phyloP scores from a whole-genome alignment of 2,329 filamentous ascomycete genomes.

The Harringtonia aguacate region DNA sequence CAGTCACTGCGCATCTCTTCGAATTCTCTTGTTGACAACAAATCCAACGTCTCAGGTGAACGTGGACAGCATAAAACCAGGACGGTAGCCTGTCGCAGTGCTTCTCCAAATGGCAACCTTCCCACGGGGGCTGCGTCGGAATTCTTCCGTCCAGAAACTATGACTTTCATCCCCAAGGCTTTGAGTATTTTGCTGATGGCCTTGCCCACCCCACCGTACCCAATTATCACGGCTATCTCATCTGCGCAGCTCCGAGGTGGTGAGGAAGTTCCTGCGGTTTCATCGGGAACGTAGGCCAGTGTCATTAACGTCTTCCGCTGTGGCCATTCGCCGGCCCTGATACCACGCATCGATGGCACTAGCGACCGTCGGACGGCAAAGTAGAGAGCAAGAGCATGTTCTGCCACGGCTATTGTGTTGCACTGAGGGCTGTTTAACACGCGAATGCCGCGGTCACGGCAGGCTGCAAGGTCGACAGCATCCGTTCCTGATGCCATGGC shows the following conservation, averaged over 20 bases:
- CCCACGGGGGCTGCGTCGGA: constrained; percentile 9
- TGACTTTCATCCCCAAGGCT: constrained; percentile 20
- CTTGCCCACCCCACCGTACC: constrained; percentile 22
- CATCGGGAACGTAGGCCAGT: constrained; percentile 3
- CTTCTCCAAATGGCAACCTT: constrained; percentile 14
- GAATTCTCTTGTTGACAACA: constrained; percentile 13
- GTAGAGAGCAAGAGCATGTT: constrained; percentile 17
- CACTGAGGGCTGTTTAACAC: constrained; percentile 17
- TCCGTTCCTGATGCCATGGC: constrained; percentile 18
- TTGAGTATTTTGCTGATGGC: constrained; percentile 17
- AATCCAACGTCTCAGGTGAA: constrained; percentile 13
- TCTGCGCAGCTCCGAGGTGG: constrained; percentile 7
- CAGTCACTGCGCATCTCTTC: constrained; percentile 13
- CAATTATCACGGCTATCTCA: constrained; percentile 19
- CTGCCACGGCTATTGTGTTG: constrained; percentile 18
- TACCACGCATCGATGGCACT: constrained; percentile 17
- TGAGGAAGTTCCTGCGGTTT: background rate
- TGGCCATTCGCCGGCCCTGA: constrained; percentile 13
- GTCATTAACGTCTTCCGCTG: constrained; percentile 13
- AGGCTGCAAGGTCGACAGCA: constrained; percentile 13
- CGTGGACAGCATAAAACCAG: constrained; percentile 22
- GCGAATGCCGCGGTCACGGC: constrained; percentile 14
- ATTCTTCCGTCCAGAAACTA: constrained; percentile 12
- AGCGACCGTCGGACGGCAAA: constrained; percentile 22
- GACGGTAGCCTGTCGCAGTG: constrained; percentile 16